A percentile compares a stretch with the other conserved stretches of the same genome.
These are phyloP conservation scores for Dentiscutata heterogama DNA, from an alignment of 371 early-diverging fungal genomes.

Conservation along the genomic window DNA sequence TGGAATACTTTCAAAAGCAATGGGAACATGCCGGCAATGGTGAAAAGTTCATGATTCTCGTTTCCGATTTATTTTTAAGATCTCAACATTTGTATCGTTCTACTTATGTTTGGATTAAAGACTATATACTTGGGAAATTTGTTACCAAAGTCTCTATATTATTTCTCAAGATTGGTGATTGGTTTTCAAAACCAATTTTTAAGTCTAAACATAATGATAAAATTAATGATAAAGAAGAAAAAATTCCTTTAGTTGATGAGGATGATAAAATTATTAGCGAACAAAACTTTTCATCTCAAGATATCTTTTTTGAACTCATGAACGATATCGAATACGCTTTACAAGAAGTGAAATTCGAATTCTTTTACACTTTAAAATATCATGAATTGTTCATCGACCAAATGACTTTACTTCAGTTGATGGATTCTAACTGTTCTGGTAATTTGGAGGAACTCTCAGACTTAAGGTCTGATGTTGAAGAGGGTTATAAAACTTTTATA, in stretches of 20 bases:
- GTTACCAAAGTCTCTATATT: background rate
- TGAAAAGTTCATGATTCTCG: background rate
- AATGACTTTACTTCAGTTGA: background rate
- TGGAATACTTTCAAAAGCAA: slow-evolving; percentile 7
- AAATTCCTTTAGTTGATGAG: background rate
- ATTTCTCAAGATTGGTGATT: background rate
- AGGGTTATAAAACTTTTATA: background rate
- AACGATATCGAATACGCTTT: background rate
- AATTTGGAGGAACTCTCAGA: background rate
- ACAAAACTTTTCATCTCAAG: background rate
- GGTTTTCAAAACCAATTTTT: background rate
- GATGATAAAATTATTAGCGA: background rate
- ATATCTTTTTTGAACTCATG: background rate
- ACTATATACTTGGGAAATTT: background rate
- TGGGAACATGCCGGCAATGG: background rate
- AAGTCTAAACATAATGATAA: background rate
- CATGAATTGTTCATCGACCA: background rate
- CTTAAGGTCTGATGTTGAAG: background rate
- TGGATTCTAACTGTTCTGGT: background rate
- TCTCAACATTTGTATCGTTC: background rate
- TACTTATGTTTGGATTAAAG: background rate
- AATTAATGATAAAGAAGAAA: background rate
- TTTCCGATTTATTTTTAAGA: background rate
- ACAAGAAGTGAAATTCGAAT: slow-evolving; percentile 8
- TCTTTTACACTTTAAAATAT: background rate